Conservation (phyloP, 352 stramenopile genomes). For the Globisporangium middletonii region DNA sequence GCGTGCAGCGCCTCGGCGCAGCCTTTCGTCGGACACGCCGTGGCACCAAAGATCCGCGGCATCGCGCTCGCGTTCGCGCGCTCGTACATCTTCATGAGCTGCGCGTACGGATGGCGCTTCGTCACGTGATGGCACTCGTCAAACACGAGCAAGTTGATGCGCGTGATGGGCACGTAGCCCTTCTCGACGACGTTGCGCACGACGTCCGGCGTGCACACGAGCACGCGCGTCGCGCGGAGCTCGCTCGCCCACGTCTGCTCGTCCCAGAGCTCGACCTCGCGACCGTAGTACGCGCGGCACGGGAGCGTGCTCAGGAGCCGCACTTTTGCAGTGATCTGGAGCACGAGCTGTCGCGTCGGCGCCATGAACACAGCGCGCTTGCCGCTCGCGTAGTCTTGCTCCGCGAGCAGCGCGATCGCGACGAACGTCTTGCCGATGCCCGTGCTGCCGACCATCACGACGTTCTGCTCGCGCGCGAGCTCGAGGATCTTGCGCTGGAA, state of each 20-base stretch:
- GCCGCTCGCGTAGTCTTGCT: conserved; percentile 65
- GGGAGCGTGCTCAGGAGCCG: conserved; percentile 47
- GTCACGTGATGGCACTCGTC: conserved; percentile 89
- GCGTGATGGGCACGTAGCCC: conserved; percentile 69
- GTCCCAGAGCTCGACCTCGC: conserved; percentile 55
- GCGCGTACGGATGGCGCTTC: conserved; percentile 87
- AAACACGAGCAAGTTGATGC: conserved; percentile 85
- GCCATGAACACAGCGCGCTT: conserved; percentile 78
- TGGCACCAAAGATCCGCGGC: conserved; percentile 85
- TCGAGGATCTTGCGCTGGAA: conserved; percentile 73
- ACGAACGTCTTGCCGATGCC: conserved; percentile 86
- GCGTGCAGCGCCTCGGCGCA: conserved; percentile 70
- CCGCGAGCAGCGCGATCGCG: conserved; percentile 62
- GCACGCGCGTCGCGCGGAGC: conserved; percentile 51
- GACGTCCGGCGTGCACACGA: conserved; percentile 86
- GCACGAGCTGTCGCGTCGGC: conserved; percentile 73
- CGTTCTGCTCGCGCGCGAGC: conserved; percentile 62
- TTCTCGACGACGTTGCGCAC: conserved; percentile 80
- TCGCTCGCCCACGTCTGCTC: conserved; percentile 49
- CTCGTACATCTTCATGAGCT: conserved; percentile 83
- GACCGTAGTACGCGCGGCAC: conserved; percentile 50
- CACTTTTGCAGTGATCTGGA: conserved; percentile 77
- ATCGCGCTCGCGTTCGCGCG: conserved; percentile 18
- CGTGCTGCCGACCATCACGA: conserved; percentile 80
- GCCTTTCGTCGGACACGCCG: conserved; percentile 62